These are phyloP conservation scores for Scorias spongiosa DNA, from an alignment of 2,329 filamentous ascomycete species.

Conservation along the genomic window DNA sequence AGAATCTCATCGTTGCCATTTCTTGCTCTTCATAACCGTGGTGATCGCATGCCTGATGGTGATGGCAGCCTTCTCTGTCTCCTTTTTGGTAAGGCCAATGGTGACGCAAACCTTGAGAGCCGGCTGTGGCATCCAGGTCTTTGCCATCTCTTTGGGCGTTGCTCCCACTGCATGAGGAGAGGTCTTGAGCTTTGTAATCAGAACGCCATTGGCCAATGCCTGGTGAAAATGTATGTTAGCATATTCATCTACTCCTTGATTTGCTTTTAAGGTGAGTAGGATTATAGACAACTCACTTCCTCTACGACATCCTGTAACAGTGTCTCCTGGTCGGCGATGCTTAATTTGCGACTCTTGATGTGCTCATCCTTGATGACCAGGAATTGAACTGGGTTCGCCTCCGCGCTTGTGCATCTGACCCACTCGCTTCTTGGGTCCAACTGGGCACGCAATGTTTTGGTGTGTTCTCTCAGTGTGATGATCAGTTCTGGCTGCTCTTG, in stretches of 20 bases:
- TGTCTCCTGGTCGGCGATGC: conserved; percentile 62
- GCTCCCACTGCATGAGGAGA: conserved; percentile 47
- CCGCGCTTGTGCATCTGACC: conserved; percentile 65
- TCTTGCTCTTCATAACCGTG: conserved; percentile 55
- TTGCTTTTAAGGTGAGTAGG: neutral
- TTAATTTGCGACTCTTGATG: conserved; percentile 52
- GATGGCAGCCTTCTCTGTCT: conserved; percentile 84
- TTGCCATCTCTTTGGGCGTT: conserved; percentile 45
- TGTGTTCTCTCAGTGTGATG: conserved; percentile 66
- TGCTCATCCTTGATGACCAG: conserved; percentile 73
- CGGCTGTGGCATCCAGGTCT: conserved; percentile 53
- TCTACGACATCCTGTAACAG: conserved; percentile 87
- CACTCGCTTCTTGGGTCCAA: conserved; percentile 89
- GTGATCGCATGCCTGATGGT: conserved; percentile 84
- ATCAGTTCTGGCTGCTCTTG: conserved; percentile 78
- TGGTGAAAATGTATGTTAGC: conserved; percentile 22
- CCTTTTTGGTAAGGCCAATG: conserved; percentile 75
- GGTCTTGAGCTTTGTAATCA: conserved; percentile 75
- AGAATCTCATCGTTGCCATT: conserved; percentile 13
- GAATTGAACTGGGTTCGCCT: conserved; percentile 77
- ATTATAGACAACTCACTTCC: conserved; percentile 48
- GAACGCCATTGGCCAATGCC: conserved; percentile 72
- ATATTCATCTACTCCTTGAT: neutral
- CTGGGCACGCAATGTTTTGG: conserved; percentile 69
- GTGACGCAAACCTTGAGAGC: conserved; percentile 87